Base-by-base conservation (phyloP, 164 flowering plant genomes). In the Sextonia rubra region DNA sequence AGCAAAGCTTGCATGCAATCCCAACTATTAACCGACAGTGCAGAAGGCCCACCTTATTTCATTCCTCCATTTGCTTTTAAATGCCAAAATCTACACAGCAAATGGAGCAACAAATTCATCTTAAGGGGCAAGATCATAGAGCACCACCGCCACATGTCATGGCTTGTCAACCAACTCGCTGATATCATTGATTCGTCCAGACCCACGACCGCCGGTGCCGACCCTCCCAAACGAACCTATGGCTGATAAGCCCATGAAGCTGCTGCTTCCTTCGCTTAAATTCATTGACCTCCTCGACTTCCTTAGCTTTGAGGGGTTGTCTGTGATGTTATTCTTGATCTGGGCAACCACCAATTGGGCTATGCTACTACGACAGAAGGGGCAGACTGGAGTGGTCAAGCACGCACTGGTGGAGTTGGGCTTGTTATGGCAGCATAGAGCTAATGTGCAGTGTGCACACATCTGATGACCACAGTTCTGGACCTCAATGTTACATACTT, bases 381-480 rank as follows among this genome's bases (percentile, higher is more conserved):
- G 99, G 86, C 98, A 94, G 24, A 88, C 82, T 0, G 97, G 99
- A 17, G 90, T 80, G 1, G 78, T 74, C 18, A 83, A 68, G 69
- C 74, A 73, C 12, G 89, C 71, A 0, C 90, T 89, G 24, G 92
- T 77, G 0, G 99, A 93, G 80, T 94, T 86, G 15, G 99, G 97
- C 74, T 94, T 92, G 83, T 85, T 92, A 84, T 92, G 91, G 84
- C 97, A 92, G 78, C 99, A 94, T 3, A 94, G 84, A 66, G 98
- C 87, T 24, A 94, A 84, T 17, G 94, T 90, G 86, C 99, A 94
- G 66, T 88, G 97, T 0, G 98, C 99, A 84, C 99, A 95, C 99
- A 95, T 95, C 71, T 90, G 96, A 76, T 95, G 98, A 69, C 98
- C 97, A 37, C 99, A 95, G 76, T 83, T 82, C 78, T 87, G 94